A percentile compares a stretch with the other conserved stretches of the same genome.
Evolutionary conservation across 2,329 filamentous ascomycete genomes (phyloP).

Genomic region (Metarhizium guizhouense): DNA sequence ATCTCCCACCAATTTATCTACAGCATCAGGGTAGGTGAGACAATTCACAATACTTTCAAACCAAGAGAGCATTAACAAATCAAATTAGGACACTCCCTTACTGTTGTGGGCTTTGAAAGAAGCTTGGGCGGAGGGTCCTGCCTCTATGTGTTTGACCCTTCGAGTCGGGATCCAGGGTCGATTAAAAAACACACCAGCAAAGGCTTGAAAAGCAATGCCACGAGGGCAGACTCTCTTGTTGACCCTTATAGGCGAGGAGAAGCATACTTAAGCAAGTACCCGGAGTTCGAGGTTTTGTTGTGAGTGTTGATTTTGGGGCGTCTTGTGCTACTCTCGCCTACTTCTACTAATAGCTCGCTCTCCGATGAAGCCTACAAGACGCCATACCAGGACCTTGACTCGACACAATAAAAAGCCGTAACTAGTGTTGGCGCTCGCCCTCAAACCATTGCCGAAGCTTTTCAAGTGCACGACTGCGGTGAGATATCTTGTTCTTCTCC

Average conservation of each 20-base stretch:
- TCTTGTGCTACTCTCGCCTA: background rate
- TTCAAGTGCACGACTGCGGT: constrained; percentile 76
- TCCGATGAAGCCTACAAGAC: background rate
- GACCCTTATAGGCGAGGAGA: constrained; percentile 65
- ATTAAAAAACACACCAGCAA: constrained; percentile 51
- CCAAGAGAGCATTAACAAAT: constrained; percentile 1
- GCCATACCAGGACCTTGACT: no score
- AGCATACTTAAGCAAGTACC: constrained; percentile 59
- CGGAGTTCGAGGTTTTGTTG: constrained; percentile 73
- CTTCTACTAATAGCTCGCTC: background rate
- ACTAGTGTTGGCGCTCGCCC: background rate
- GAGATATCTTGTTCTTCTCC: constrained; percentile 87
- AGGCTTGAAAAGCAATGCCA: constrained; percentile 33
- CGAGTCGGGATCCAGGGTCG: constrained; percentile 59
- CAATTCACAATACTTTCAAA: background rate
- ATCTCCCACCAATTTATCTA: constrained; percentile 77
- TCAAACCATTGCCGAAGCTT: constrained; percentile 76
- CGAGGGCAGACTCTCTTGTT: constrained; percentile 36
- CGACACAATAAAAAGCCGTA: background rate
- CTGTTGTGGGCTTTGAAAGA: constrained; percentile 76
- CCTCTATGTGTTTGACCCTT: constrained; percentile 82
- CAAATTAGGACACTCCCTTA: constrained; percentile 69
- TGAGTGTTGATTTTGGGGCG: constrained; percentile 27
- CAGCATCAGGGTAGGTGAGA: constrained; percentile 60
- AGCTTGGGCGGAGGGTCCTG: constrained; percentile 54